Conservation (phyloP, 371 early-diverging fungal genomes). For the Zychaea mexicana region DNA sequence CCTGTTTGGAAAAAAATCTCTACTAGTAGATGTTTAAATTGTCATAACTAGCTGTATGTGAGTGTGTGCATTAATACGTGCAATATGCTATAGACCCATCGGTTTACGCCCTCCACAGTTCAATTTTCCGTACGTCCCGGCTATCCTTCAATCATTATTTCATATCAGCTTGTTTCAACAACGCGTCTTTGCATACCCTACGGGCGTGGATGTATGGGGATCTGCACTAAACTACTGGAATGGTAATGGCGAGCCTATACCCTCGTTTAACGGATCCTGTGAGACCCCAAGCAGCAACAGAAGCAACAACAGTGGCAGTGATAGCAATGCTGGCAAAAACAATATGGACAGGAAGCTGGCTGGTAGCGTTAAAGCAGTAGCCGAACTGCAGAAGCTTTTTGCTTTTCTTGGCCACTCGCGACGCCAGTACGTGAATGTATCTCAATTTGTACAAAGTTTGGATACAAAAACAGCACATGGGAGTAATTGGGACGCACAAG, state of each 20-base stretch:
- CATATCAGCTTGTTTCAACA: constrained; percentile 37
- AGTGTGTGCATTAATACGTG: neutral
- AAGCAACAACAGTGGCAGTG: neutral
- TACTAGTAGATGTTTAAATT: neutral
- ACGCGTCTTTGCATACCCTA: constrained; percentile 33
- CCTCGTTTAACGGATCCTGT: neutral
- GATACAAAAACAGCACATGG: constrained; percentile 2
- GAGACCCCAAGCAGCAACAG: neutral
- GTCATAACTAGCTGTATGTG: neutral
- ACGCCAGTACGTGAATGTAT: constrained; percentile 28
- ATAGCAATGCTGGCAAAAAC: neutral
- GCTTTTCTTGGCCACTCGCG: constrained; percentile 29
- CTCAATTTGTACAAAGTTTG: constrained; percentile 26
- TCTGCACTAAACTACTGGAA: constrained; percentile 35
- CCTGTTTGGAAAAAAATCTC: neutral
- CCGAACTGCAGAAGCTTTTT: constrained; percentile 41
- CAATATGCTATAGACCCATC: constrained; percentile 27
- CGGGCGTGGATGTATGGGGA: constrained; percentile 38
- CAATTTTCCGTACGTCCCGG: constrained; percentile 36
- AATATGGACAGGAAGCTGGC: neutral
- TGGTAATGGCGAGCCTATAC: constrained; percentile 39
- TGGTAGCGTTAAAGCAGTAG: constrained; percentile 11
- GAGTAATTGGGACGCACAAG: neutral
- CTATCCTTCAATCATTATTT: constrained; percentile 40
- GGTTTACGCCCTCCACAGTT: constrained; percentile 47